A percentile compares a stretch with the other conserved stretches of the same genome.
Conservation (phyloP, 768 basidiomycete species). For the Calvatia gigantea region DNA sequence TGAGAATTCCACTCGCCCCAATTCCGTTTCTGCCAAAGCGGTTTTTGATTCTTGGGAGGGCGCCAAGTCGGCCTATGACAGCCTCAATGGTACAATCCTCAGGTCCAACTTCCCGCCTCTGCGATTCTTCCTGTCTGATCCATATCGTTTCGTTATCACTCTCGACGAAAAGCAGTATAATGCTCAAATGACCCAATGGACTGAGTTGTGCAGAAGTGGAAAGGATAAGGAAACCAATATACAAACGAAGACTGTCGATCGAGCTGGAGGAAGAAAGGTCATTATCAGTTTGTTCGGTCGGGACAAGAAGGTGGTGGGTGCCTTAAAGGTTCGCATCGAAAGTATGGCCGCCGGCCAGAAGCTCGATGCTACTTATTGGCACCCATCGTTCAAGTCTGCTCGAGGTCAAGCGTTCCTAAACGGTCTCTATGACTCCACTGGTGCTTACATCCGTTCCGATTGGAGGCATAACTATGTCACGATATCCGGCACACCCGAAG, state of each 20-base stretch:
- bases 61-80: conserved; percentile 36
- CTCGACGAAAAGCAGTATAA: conserved; percentile 46
- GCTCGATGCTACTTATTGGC: conserved; percentile 45
- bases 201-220: conserved; percentile 36
- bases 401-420: conserved; percentile 31
- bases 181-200: conserved; percentile 49
- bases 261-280: conserved; percentile 20
- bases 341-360: conserved; percentile 47
- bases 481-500: conserved; percentile 38
- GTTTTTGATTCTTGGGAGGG: conserved; percentile 48
- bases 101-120: conserved; percentile 28
- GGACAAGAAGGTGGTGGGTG: conserved; percentile 50
- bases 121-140: conserved; percentile 41
- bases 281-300: conserved; percentile 44
- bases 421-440: conserved; percentile 29
- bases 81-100: conserved; percentile 30
- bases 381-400: conserved; percentile 34
- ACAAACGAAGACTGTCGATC: conserved; percentile 27
- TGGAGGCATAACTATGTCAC: conserved; percentile 41
- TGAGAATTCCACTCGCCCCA: background rate
- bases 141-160: conserved; percentile 46
- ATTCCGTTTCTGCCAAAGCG: conserved; percentile 27
- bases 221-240: conserved; percentile 23
- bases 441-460: conserved; percentile 43
- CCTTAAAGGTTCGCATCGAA: conserved; percentile 59